Conservation (phyloP, 2,329 filamentous ascomycete species). For the Exophiala alcalophila region DNA sequence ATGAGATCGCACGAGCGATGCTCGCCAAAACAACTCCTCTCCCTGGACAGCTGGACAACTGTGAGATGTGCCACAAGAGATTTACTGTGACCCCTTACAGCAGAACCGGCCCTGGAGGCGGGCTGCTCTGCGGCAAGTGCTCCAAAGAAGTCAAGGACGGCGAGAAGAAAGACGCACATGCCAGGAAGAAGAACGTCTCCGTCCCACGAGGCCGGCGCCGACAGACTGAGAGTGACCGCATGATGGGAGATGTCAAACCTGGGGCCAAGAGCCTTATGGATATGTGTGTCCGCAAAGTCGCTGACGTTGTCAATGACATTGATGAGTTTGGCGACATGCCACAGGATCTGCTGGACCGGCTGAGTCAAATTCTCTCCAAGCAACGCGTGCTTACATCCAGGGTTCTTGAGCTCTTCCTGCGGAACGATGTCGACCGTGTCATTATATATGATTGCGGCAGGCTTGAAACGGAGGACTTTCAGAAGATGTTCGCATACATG, state of each 20-base stretch:
- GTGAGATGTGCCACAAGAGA: slow-evolving; percentile 76
- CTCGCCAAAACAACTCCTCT: slow-evolving; percentile 57
- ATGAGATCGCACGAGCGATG: slow-evolving; percentile 48
- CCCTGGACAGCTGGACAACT: slow-evolving; percentile 87
- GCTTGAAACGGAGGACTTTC: slow-evolving; percentile 71
- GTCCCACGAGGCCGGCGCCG: slow-evolving; percentile 63
- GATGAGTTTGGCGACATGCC: slow-evolving; percentile 65
- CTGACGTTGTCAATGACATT: slow-evolving; percentile 60
- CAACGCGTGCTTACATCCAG: slow-evolving; percentile 54
- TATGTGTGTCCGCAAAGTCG: slow-evolving; percentile 61
- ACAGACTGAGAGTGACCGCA: slow-evolving; percentile 75
- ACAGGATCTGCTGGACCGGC: slow-evolving; percentile 52
- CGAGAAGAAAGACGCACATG: slow-evolving; percentile 59
- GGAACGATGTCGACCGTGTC: slow-evolving; percentile 55
- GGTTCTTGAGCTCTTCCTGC: slow-evolving; percentile 47
- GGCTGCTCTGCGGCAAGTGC: slow-evolving; percentile 79
- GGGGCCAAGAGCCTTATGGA: slow-evolving; percentile 48
- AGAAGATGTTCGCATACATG: slow-evolving; percentile 74
- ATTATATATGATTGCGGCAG: slow-evolving; percentile 63
- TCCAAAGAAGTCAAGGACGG: slow-evolving; percentile 70
- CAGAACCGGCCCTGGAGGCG: slow-evolving; percentile 75
- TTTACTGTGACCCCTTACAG: slow-evolving; percentile 93
- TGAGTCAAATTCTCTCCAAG: slow-evolving; percentile 64
- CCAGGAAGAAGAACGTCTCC: slow-evolving; percentile 53
- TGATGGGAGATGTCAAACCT: slow-evolving; percentile 63